Percentiles rank a stretch among this genome's conserved stretches.
phyloP scores from a whole-genome alignment of 1,139 yeast genomes.

The Zhuliangozyma blackwelliae region DNA sequence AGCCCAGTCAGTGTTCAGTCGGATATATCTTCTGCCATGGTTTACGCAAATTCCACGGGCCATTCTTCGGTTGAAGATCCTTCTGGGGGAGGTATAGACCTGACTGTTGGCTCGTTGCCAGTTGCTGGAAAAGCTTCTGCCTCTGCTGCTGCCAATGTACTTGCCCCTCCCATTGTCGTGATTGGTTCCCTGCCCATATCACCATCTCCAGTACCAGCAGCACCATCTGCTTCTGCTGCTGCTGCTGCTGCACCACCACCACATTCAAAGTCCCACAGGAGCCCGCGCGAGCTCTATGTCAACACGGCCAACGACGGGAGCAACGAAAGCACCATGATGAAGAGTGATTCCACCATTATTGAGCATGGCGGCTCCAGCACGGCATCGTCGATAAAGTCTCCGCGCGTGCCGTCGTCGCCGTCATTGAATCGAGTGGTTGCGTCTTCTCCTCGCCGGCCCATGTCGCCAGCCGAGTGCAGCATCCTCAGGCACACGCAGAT shows the following conservation, averaged over 20 bases:
- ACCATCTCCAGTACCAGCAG: no score
- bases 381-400: neutral
- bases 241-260: no score
- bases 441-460: conserved; percentile 18
- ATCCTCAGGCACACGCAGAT: conserved; percentile 27
- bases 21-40: conserved; percentile 19
- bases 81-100: no score
- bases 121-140: no score
- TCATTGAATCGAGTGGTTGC: neutral
- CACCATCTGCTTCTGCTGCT: no score
- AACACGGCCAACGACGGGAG: neutral
- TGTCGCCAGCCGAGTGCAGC: conserved; percentile 27
- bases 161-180: no score
- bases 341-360: neutral
- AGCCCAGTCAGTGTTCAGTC: conserved; percentile 23
- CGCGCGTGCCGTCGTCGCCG: neutral
- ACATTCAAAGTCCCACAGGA: no score
- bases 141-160: no score
- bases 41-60: conserved; percentile 1
- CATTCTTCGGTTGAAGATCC: conserved; percentile 1
- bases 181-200: no score
- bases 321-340: neutral
- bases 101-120: no score
- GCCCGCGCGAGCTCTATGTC: neutral
- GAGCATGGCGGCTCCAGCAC: neutral